Percentiles rank a stretch among this genome's conserved stretches.
phyloP scores from a whole-genome alignment of 495 filamentous ascomycete genomes.

The Polyplosphaeria fusca region DNA sequence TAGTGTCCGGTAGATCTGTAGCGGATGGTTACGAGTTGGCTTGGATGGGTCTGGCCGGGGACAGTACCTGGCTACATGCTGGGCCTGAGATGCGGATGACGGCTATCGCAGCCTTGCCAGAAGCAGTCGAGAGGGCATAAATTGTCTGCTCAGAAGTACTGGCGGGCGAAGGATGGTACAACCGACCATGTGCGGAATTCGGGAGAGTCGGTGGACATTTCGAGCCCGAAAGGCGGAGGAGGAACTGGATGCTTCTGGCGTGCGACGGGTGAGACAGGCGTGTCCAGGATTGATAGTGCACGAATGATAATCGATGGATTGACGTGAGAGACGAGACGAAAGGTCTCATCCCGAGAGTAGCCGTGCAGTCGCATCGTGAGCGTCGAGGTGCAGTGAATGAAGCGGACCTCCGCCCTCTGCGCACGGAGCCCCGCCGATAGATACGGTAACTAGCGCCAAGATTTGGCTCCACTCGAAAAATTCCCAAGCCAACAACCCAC shows the following conservation, averaged over 20 bases:
- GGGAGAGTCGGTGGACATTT: not conserved
- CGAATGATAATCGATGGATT: not conserved
- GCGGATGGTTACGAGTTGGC: too few species aligned
- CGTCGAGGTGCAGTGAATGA: not conserved
- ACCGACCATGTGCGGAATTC: not conserved
- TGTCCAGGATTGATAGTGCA: too few species aligned
- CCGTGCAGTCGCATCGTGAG: not conserved
- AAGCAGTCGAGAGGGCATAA: constrained; percentile 85
- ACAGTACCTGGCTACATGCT: constrained; percentile 43
- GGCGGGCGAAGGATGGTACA: constrained; percentile 2
- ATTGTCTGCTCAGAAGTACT: constrained; percentile 57
- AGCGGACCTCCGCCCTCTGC: not conserved
- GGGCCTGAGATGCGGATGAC: constrained; percentile 85
- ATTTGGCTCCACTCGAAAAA: constrained; percentile 4
- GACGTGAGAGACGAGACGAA: constrained; percentile 8
- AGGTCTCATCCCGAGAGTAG: constrained; percentile 32
- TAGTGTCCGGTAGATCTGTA: constrained; percentile 70
- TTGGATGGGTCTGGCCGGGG: constrained; percentile 7
- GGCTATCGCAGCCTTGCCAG: constrained; percentile 86
- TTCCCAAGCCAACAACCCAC: too few species aligned
- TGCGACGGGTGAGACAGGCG: not conserved
- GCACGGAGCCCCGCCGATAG: not conserved
- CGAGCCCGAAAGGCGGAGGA: not conserved
- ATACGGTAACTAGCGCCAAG: not conserved
- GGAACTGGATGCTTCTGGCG: not conserved